Percentiles rank a stretch among this genome's conserved stretches.
These are phyloP conservation scores for Euphorbia peplus DNA, from an alignment of 345 rosid genomes.

Conservation along the genomic window DNA sequence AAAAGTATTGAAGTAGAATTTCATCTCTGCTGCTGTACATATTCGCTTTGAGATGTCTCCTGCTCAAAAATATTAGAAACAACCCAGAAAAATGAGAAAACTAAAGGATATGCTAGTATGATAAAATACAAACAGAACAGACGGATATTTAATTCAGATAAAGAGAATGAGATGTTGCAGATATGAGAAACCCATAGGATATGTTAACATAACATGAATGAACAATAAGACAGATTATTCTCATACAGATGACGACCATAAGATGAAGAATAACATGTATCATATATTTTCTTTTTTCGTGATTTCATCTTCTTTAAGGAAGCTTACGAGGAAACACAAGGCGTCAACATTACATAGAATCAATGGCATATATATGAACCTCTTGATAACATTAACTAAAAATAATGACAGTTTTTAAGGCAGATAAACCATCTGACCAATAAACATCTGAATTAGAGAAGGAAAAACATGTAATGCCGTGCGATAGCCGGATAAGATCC, in stretches of 20 bases:
- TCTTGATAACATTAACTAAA: background rate
- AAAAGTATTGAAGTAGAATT: slow-evolving; percentile 59
- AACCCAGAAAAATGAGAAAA: background rate
- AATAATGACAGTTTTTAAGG: background rate
- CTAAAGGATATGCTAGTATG: background rate
- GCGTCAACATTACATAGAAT: background rate
- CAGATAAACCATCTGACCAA: background rate
- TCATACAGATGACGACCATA: background rate
- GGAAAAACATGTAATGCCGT: background rate
- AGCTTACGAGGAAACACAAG: background rate
- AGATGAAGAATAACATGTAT: background rate
- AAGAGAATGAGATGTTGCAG: background rate
- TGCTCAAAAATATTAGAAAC: slow-evolving; percentile 28
- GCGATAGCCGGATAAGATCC: background rate
- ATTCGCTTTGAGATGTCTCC: slow-evolving; percentile 50
- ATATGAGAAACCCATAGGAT: too few relatives aligned
- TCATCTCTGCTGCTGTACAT: slow-evolving; percentile 81
- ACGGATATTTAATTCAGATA: background rate
- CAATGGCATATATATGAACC: background rate
- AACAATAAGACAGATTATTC: too few relatives aligned
- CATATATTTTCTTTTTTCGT: background rate
- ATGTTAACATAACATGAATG: too few relatives aligned
- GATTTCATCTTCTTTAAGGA: background rate
- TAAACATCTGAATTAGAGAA: background rate
- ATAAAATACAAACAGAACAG: background rate